These are phyloP conservation scores for Penicillium taxi DNA, from an alignment of 495 filamentous ascomycete species.

Conservation along the genomic window DNA sequence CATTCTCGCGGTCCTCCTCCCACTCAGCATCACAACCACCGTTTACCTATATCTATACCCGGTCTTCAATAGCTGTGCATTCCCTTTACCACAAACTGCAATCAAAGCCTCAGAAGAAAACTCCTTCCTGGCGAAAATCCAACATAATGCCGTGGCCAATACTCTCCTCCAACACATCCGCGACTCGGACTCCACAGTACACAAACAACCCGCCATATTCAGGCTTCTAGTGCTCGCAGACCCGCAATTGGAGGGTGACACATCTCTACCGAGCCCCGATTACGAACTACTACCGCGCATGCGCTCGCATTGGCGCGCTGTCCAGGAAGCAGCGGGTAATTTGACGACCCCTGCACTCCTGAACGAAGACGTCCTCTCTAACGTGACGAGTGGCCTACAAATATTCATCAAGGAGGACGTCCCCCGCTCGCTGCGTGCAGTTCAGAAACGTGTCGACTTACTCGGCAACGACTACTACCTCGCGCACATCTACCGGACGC, in stretches of 20 bases:
- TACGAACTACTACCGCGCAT: slow-evolving; percentile 54
- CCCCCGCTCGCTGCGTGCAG: slow-evolving; percentile 50
- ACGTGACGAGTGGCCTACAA: slow-evolving; percentile 40
- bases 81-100: slow-evolving; percentile 50
- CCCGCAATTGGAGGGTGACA: slow-evolving; percentile 92
- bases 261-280: slow-evolving; percentile 58
- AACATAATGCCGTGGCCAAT: slow-evolving; percentile 33
- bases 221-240: slow-evolving; percentile 85
- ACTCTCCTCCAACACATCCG: slow-evolving; percentile 43
- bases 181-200: slow-evolving; percentile 15
- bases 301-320: slow-evolving; percentile 39
- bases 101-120: not conserved
- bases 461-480: slow-evolving; percentile 93
- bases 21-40: slow-evolving; percentile 60
- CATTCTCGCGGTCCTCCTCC: slow-evolving; percentile 56
- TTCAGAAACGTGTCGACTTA: slow-evolving; percentile 75
- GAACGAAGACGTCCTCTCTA: slow-evolving; percentile 23
- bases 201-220: slow-evolving; percentile 51
- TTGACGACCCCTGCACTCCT: slow-evolving; percentile 12
- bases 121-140: slow-evolving; percentile 8
- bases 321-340: slow-evolving; percentile 19
- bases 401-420: slow-evolving; percentile 56
- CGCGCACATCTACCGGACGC: slow-evolving; percentile 80
- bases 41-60: slow-evolving; percentile 87
- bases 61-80: slow-evolving; percentile 70